Evolutionary conservation across 2,329 filamentous ascomycete genomes (phyloP), one percentile per base, ranked within the genome.

Genomic region (Aspergillus candidus): DNA sequence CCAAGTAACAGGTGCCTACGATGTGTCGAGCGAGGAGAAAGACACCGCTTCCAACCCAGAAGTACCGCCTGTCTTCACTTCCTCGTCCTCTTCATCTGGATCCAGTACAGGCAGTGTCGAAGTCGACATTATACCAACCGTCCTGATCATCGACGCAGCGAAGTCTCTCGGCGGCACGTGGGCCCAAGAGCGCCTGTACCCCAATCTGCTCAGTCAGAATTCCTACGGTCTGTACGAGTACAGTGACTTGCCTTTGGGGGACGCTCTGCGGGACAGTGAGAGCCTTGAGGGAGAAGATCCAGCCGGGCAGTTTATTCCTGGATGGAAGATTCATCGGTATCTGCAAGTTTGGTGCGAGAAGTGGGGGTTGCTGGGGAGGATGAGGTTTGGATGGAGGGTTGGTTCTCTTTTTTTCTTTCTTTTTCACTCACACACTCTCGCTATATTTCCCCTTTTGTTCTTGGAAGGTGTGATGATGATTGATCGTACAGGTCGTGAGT

Each of bases 151-250:
- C 6, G 59, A 62, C 32, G 50, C 54, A 15, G 54, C 45, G 1
- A 54, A 52, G 5, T 50, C 51, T 30, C 46, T 56, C 33, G 59
- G 58, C 18, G 58, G 59, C 12, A 61, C 58, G 4, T 61, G 59
- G 59, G 48, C 55, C 2, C 43, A 48, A 7, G 54, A 60, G 13
- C 52, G 59, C 1, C 49, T 61, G 0, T 61, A 60, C 38, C 58
- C 59, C 7, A 61, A 58, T 12, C 47, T 61, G 8, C 46, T 55
- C 4, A 57, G 57, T n/a, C 56, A 61, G 27, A 57, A 55, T 32
- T 56, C 58, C 4, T 56, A 59, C 27, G 59, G 59, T 1, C 44
- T 56, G 12, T 61, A 60, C 43, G 59, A 61, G 45, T 59, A 57
- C 32, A 60, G 56, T 17, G 59, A 61, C 35, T 27, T 57, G 6